phyloP scores from a whole-genome alignment of 371 early-diverging fungal species.

The Mucor velutinosus region DNA sequence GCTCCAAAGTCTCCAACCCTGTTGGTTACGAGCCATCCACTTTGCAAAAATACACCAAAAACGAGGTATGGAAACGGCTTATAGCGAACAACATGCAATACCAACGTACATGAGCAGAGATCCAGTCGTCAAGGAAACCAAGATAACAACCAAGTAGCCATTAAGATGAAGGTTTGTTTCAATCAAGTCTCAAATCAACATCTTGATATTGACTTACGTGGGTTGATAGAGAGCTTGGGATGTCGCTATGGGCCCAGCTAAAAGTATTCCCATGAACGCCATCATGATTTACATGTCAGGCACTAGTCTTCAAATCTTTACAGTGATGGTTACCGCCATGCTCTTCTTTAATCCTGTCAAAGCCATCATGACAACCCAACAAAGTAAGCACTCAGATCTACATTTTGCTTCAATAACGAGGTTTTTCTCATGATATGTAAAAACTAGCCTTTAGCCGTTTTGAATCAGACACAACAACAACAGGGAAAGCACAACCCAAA shows the following conservation, averaged over 20 bases:
- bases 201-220: too few species aligned
- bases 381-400: slow-evolving; percentile 46
- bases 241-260: slow-evolving; percentile 88
- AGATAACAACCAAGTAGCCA: slow-evolving; percentile 30
- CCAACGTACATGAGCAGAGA: slow-evolving; percentile 19
- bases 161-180: slow-evolving; percentile 39
- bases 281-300: slow-evolving; percentile 99
- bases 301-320: slow-evolving; percentile 92
- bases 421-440: neutral
- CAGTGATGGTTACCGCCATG: slow-evolving; percentile 95
- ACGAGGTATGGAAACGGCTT: slow-evolving; percentile 7
- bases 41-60: slow-evolving; percentile 25
- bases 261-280: slow-evolving; percentile 94
- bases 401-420: neutral
- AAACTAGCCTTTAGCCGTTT: slow-evolving; percentile 68
- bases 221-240: slow-evolving; percentile 86
- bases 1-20: slow-evolving; percentile 34
- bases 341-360: slow-evolving; percentile 86
- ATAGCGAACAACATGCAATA: neutral
- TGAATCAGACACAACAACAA: slow-evolving; percentile 33
- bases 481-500: slow-evolving; percentile 43
- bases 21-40: slow-evolving; percentile 41
- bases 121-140: slow-evolving; percentile 16
- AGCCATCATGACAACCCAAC: slow-evolving; percentile 73
- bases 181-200: neutral